Evolutionary conservation across 2,329 filamentous ascomycete species (phyloP).

Genomic region (Colletotrichum neosansevieriae): DNA sequence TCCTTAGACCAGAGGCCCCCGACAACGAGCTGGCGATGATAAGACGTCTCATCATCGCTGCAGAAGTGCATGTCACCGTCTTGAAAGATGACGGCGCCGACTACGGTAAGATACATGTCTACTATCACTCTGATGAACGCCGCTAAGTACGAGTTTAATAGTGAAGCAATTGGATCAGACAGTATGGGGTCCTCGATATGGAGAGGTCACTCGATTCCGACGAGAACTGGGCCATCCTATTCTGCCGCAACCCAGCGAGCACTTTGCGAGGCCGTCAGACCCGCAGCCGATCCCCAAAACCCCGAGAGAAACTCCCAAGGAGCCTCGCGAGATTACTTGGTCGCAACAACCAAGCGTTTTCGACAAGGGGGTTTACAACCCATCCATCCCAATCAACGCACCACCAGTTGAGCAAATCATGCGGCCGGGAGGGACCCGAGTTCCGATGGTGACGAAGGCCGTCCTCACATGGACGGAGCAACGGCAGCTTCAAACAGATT

Average conservation of each 20-base stretch:
- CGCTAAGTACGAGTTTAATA: not conserved
- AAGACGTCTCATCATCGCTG: constrained; percentile 44
- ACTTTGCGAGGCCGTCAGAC: not conserved
- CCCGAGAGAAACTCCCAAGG: constrained; percentile 14
- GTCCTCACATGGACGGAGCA: constrained; percentile 57
- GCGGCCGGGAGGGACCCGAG: constrained; percentile 46
- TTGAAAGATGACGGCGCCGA: constrained; percentile 28
- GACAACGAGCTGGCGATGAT: constrained; percentile 46
- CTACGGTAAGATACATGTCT: constrained; percentile 19
- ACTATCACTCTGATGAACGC: no score
- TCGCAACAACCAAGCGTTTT: constrained; percentile 47
- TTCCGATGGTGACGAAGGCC: constrained; percentile 53
- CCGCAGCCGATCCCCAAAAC: not conserved
- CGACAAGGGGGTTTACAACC: constrained; percentile 44
- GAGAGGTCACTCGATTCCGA: constrained; percentile 25
- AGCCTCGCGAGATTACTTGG: constrained; percentile 48
- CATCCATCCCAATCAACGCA: constrained; percentile 51
- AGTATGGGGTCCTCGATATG: constrained; percentile 44
- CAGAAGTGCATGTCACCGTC: constrained; percentile 40
- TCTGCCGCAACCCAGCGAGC: not conserved
- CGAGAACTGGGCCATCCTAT: constrained; percentile 14
- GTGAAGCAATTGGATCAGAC: constrained; percentile 11
- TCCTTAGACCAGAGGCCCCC: constrained; percentile 43
- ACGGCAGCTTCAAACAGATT: constrained; percentile 50
- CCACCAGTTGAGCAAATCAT: constrained; percentile 53